Conservation (phyloP, 179 eudicot genomes). For the Pouteria campechiana region DNA sequence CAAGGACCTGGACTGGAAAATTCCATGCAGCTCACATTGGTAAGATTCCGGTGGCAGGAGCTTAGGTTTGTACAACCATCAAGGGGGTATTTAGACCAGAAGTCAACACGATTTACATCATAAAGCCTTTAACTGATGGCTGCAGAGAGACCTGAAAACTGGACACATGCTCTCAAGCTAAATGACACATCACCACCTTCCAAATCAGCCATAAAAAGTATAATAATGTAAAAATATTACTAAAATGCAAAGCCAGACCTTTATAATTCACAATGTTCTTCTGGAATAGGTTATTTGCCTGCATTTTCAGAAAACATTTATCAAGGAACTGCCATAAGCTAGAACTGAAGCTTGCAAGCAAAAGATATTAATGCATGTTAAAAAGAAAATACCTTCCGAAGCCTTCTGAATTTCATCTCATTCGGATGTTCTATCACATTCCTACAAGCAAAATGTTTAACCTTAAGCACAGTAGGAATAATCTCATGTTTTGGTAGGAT, state of each 20-base stretch:
- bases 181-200: too few relatives aligned
- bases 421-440: slow-evolving; percentile 68
- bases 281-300: slow-evolving; percentile 69
- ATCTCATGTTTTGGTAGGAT: not conserved
- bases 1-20: too few relatives aligned
- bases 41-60: too few relatives aligned
- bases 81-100: too few relatives aligned
- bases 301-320: slow-evolving; percentile 16
- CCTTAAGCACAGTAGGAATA: not conserved
- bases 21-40: too few relatives aligned
- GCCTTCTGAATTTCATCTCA: slow-evolving; percentile 59
- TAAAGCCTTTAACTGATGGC: too few relatives aligned
- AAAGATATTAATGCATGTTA: not conserved
- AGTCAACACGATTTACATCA: too few relatives aligned
- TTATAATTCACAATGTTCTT: slow-evolving; percentile 38
- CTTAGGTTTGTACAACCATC: too few relatives aligned
- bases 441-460: slow-evolving; percentile 27
- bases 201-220: too few relatives aligned
- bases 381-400: slow-evolving; percentile 57
- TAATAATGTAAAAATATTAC: too few relatives aligned
- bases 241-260: slow-evolving; percentile 29
- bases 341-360: not conserved
- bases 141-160: too few relatives aligned
- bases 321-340: not conserved
- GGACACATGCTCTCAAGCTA: too few relatives aligned